Conservation (phyloP, 441 rosid species). For the Adansonia grandidieri region DNA sequence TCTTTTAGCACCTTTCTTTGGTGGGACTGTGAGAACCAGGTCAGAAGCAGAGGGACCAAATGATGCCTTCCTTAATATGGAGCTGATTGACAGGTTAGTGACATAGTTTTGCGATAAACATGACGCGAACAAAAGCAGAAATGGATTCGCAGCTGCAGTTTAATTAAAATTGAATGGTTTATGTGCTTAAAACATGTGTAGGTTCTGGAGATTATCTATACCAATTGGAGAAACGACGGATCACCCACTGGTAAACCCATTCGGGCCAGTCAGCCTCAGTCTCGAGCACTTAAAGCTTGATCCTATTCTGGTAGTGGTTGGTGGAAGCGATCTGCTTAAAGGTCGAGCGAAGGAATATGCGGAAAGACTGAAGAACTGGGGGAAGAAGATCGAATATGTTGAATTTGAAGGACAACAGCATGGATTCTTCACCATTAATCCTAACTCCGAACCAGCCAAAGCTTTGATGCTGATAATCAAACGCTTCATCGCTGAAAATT, state of each 20-base stretch:
- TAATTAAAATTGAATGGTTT: neutral
- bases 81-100: constrained; percentile 61
- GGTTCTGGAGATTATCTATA: constrained; percentile 59
- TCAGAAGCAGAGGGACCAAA: constrained; percentile 63
- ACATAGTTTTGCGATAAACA: neutral
- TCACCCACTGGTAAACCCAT: constrained; percentile 63
- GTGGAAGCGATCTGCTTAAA: constrained; percentile 56
- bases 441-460: constrained; percentile 41
- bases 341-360: constrained; percentile 54
- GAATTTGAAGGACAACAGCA: constrained; percentile 58
- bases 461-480: constrained; percentile 47
- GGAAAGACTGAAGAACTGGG: constrained; percentile 39
- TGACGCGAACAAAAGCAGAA: too few species aligned
- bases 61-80: constrained; percentile 57
- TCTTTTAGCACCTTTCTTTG: constrained; percentile 64
- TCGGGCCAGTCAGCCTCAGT: constrained; percentile 45
- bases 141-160: too few species aligned
- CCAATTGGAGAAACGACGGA: constrained; percentile 55
- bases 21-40: constrained; percentile 50
- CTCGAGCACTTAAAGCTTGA: constrained; percentile 42
- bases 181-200: neutral
- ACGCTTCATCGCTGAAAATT: constrained; percentile 40
- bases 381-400: constrained; percentile 50
- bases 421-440: constrained; percentile 58
- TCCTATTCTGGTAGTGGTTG: constrained; percentile 53